Evolutionary conservation across 495 filamentous ascomycete species (phyloP), one percentile per base, ranked within the genome.

Genomic region (Daldinia vernicosa): DNA sequence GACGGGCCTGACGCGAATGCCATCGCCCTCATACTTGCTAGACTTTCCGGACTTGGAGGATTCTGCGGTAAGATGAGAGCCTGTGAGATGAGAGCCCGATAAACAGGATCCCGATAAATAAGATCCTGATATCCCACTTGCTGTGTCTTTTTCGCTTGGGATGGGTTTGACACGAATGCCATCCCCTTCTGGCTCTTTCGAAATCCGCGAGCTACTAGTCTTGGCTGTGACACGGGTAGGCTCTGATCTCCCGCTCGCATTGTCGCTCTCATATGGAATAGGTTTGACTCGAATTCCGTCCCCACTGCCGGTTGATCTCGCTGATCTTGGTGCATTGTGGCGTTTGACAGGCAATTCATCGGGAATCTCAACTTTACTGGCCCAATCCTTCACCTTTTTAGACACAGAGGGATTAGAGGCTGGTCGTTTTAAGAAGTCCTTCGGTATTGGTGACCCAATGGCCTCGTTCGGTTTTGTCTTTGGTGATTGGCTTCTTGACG

Each of bases 321-420:
- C 56, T n/a, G 72, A 73, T 11, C 37, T 69, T 33, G 70, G 32
- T 60, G 53, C 40, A 1, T 45, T 63, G 19, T 54, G 50, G 17
- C 28, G 67, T 26, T 70, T 71, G 5, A 64, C 59, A 4, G 60
- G 70, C 9, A 58, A 59, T 6, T 78, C 65, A 19, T 80, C 78
- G 1, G 80, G 77, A 0, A 79, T 43, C 56, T 84, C 83, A 6
- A 84, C 81, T 55, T 77, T 76, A 51, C 69, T 79, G 0, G 81
- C 84, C 86, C 86, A 88, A 43, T 86, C 84, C 60, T 82, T 78
- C 24, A 88, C 81, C 67, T 86, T 87, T 65, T 76, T 82, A 24
- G 82, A 77, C 6, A 85, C 75, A 0, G 84, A 72, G 6, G 85
- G 84, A 62, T 87, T 88, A 33, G 79, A 76, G 14, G 80, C 80